These are phyloP conservation scores for Calonectria multiphialidica DNA, from an alignment of 2,329 filamentous ascomycete species.

Conservation along the genomic window DNA sequence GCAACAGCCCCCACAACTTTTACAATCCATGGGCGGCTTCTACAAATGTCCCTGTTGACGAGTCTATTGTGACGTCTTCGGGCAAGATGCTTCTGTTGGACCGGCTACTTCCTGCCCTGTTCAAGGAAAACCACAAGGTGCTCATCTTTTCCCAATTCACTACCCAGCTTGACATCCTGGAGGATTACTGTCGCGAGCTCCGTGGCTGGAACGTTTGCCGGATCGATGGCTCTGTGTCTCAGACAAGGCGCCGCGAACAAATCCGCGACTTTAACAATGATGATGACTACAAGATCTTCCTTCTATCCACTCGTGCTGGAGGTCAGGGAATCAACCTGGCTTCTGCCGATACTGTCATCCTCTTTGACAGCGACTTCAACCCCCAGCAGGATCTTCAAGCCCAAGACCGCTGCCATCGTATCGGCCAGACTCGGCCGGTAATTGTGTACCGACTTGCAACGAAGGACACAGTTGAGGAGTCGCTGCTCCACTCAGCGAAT, in stretches of 20 bases:
- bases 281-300: slow-evolving; percentile 78
- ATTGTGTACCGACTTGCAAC: slow-evolving; percentile 95
- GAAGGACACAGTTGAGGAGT: slow-evolving; percentile 91
- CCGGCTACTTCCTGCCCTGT: slow-evolving; percentile 81
- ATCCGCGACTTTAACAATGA: slow-evolving; percentile 81
- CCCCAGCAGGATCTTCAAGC: slow-evolving; percentile 97
- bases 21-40: slow-evolving; percentile 87
- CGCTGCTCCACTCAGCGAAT: slow-evolving; percentile 86
- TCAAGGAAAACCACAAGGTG: slow-evolving; percentile 85
- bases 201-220: slow-evolving; percentile 86
- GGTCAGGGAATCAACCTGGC: slow-evolving; percentile 96
- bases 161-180: slow-evolving; percentile 89
- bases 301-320: slow-evolving; percentile 90
- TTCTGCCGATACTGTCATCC: slow-evolving; percentile 89
- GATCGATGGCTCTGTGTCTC: slow-evolving; percentile 89
- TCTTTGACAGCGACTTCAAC: slow-evolving; percentile 93
- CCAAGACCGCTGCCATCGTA: slow-evolving; percentile 94
- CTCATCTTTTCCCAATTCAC: slow-evolving; percentile 98
- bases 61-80: slow-evolving; percentile 85
- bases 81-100: slow-evolving; percentile 98
- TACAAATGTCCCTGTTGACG: slow-evolving; percentile 74
- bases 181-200: slow-evolving; percentile 84
- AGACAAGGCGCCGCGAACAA: slow-evolving; percentile 76
- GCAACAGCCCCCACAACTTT: slow-evolving; percentile 96
- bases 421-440: slow-evolving; percentile 92